These are phyloP conservation scores for Boletus vinaceobasis DNA, from an alignment of 768 basidiomycete genomes.

Conservation along the genomic window DNA sequence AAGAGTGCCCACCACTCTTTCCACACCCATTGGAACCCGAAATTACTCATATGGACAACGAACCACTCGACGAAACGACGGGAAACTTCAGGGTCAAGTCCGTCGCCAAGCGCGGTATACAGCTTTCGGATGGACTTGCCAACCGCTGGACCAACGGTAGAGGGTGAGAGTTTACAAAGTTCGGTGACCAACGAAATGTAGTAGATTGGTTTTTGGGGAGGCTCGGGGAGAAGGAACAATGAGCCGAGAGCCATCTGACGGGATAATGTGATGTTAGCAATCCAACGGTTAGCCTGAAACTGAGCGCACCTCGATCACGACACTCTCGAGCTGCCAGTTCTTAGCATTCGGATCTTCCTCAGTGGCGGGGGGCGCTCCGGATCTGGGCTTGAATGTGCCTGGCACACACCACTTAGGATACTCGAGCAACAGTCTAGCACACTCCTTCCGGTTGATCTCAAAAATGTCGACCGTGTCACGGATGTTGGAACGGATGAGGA, in stretches of 20 bases:
- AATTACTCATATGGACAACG: slow-evolving; percentile 94
- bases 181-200: slow-evolving; percentile 88
- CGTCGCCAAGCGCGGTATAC: slow-evolving; percentile 75
- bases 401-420: slow-evolving; percentile 78
- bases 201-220: slow-evolving; percentile 77
- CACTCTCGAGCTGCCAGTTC: slow-evolving; percentile 86
- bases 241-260: slow-evolving; percentile 67
- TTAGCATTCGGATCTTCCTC: slow-evolving; percentile 56
- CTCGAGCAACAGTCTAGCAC: slow-evolving; percentile 81
- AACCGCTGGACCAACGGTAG: slow-evolving; percentile 91
- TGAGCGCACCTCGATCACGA: slow-evolving; percentile 70
- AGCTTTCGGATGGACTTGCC: slow-evolving; percentile 92
- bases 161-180: slow-evolving; percentile 89
- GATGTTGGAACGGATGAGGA: slow-evolving; percentile 70
- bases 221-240: slow-evolving; percentile 72
- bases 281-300: not conserved
- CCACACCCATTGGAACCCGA: slow-evolving; percentile 98
- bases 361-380: slow-evolving; percentile 47
- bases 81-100: slow-evolving; percentile 80
- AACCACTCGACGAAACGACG: slow-evolving; percentile 94
- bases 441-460: slow-evolving; percentile 95
- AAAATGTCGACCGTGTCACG: slow-evolving; percentile 83
- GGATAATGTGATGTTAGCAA: not conserved
- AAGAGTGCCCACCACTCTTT: slow-evolving; percentile 79
- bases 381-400: slow-evolving; percentile 82